Base-by-base conservation (phyloP, 1,284 basidiomycete genomes). In the Ustilago lituana region DNA sequence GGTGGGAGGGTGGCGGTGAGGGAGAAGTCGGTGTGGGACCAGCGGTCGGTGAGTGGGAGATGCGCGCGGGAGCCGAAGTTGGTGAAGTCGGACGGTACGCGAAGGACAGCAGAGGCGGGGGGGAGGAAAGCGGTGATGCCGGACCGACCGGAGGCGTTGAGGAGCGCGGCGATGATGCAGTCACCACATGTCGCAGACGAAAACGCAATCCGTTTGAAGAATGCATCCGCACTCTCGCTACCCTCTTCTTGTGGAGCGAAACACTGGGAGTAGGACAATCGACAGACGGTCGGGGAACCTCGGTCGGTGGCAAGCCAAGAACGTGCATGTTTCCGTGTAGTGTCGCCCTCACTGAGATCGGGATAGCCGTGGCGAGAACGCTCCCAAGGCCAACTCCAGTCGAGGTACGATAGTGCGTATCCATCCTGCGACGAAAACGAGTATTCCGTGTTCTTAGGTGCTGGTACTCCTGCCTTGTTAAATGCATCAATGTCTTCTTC, bases 131-230 rank as follows among this genome's bases (percentile, higher is more conserved):
- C 46, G 4, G 55, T 53, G 45, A 72, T 56, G 12, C 68, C 68
- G 1, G 38, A 23, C 6, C 20, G 35, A 12, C 68, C 68, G 14
- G 64, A 67, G 4, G 55, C 55, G 31, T 51, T 44, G 32, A 72
- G 56, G 5, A 71, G 55, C 2, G 68, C 68, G 3, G 68, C 63
- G 31, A 71, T 24, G 24, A 70, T 53, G 53, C 68, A 70, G 44
- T 71, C 67, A 24, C 71, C 67, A 29, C 63, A 67, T 20, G 53
- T 36, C 11, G 55, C 29, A 5, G 44, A n/a, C 0, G 39, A 45
- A 26, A 74, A 74, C 1, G 67, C 60, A 27, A 74, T 60, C 19
- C 60, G 51, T 36, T 71, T 71, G 54, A 74, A 74, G 14, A 74
- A 23, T n/a, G 51, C 22, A n/a, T 52, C 38, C 8, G 67, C 58